phyloP scores from a whole-genome alignment of 2,329 filamentous ascomycete genomes.

The Diaporthe eres region DNA sequence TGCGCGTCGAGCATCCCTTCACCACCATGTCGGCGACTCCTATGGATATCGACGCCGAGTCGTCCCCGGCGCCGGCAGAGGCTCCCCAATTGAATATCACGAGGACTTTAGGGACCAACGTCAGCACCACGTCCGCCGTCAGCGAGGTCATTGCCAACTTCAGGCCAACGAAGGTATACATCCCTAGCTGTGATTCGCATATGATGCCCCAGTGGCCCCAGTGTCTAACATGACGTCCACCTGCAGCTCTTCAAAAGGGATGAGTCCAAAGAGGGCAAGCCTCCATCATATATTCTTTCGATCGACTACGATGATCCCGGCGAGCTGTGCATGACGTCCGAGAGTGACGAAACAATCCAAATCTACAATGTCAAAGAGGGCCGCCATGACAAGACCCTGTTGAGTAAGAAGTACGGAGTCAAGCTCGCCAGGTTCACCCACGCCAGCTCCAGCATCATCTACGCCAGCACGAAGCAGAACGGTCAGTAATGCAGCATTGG shows the following conservation, averaged over 20 bases:
- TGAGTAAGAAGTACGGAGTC: slow-evolving; percentile 97
- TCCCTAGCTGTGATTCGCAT: background rate
- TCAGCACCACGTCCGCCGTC: slow-evolving; percentile 73
- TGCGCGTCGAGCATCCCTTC: background rate
- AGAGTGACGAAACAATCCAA: slow-evolving; percentile 95
- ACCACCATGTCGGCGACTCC: slow-evolving; percentile 64
- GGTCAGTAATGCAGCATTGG: slow-evolving; percentile 60
- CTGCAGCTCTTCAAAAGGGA: slow-evolving; percentile 72
- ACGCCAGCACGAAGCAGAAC: slow-evolving; percentile 96
- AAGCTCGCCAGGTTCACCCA: slow-evolving; percentile 96
- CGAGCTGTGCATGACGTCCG: slow-evolving; percentile 90
- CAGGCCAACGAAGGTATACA: slow-evolving; percentile 81
- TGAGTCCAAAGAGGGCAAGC: slow-evolving; percentile 65
- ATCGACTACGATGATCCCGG: slow-evolving; percentile 97
- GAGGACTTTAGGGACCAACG: slow-evolving; percentile 59
- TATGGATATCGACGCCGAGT: slow-evolving; percentile 69
- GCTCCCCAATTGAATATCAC: slow-evolving; percentile 63
- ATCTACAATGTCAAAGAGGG: slow-evolving; percentile 95
- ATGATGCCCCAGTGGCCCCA: too few species aligned
- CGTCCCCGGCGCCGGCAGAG: slow-evolving; percentile 53
- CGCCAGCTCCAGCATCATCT: slow-evolving; percentile 90
- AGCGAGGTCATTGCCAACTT: slow-evolving; percentile 84
- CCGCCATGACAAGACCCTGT: slow-evolving; percentile 87
- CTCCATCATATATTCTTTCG: slow-evolving; percentile 80
- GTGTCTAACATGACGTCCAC: slow-evolving; percentile 5